Evolutionary conservation across 306 rosid species (phyloP), one percentile per base, ranked within the genome.

Genomic region (Gillenia trifoliata): DNA sequence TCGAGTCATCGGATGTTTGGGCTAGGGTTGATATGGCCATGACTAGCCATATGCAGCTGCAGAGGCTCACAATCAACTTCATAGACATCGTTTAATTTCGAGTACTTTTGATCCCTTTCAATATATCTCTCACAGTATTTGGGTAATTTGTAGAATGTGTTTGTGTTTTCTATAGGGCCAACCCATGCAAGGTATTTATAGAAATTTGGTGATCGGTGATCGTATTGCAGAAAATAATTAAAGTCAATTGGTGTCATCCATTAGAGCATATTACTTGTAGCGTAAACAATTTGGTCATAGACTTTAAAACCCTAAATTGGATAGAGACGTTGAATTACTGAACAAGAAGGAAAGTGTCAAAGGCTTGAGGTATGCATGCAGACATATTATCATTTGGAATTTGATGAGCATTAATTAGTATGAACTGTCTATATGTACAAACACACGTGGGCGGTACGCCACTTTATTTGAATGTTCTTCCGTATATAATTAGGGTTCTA

Each of bases 21-120:
- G 89, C 78, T 20, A 64, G 1, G 38, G 79, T 26, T 60, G 75
- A 1, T 45, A 65, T 72, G 34, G 89, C 75, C 63, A 80, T 75
- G 57, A 76, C 33, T 20, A 84, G 63, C 75, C 75, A 66, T 33
- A 79, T 13, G 64, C 72, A 71, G 36, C 25, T 65, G 75, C 66
- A 64, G 15, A 86, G 67, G 71, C 65, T 70, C 36, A 33, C 56
- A 5, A 68, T 72, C 52, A 70, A 31, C 64, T 33, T 70, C 41
- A 43, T 20, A 34, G 67, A 47, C 69, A 28, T 61, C 45, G 28
- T 72, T 23, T 57, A 57, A 0, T 57, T 22, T 57, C 30, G 3
- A 25, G 31, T 57, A 10, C 3, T 57, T 19, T 57, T 11, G 41
- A 38, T 38, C 41, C 41, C 41, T 1, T 25, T 25, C 30, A 10